Evolutionary conservation across 116 monocot species (phyloP), one percentile per base, ranked within the genome.

Genomic region (Dioscorea cayenensis): DNA sequence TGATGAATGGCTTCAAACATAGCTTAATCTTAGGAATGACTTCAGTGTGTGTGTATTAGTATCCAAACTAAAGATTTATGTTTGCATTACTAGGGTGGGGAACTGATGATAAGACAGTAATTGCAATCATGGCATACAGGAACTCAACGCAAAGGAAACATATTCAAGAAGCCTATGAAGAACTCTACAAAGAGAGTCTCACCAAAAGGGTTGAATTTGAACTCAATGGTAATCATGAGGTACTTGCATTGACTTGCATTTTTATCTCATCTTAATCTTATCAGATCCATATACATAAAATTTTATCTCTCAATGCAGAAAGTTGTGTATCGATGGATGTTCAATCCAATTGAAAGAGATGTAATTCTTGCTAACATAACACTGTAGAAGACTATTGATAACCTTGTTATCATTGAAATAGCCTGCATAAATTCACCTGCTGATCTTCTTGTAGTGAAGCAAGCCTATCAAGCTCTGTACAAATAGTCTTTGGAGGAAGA

Each of bases 401-500:
- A 83, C 74, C 72, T 65, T 16, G 95, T 82, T 9, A 85, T 95
- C 63, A 67, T 95, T 8, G 92, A 95, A 65, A 83, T 80, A 3
- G 87, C 87, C 10, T 87, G 85, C 75, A 66, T 92, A 66, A 84
- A 82, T 70, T 83, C 85, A 14, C 49, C 92, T 2, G 64, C 28
- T 2, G 89, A 95, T 75, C 80, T 95, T 17, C 28, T 95, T 60
- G 72, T 73, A 0, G 83, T 95, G 50, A 95, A 95, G 72, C 74
- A 77, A 29, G 83, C 87, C 14, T 95, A 95, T 62, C 95, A 92
- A 17, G 73, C 72, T n/a, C 87, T 75, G 25, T 85, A 78, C 83
- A 87, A 89, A 77, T 79, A 55, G 32, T 92, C 89, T 0, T 17
- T 95, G 62, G 92, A 95, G 69, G 95, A 95, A 75, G 89, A 95